A percentile compares a stretch with the other conserved stretches of the same genome.
These are phyloP conservation scores for Anisodus tanguticus DNA, from an alignment of 257 asterid genomes.

Conservation along the genomic window DNA sequence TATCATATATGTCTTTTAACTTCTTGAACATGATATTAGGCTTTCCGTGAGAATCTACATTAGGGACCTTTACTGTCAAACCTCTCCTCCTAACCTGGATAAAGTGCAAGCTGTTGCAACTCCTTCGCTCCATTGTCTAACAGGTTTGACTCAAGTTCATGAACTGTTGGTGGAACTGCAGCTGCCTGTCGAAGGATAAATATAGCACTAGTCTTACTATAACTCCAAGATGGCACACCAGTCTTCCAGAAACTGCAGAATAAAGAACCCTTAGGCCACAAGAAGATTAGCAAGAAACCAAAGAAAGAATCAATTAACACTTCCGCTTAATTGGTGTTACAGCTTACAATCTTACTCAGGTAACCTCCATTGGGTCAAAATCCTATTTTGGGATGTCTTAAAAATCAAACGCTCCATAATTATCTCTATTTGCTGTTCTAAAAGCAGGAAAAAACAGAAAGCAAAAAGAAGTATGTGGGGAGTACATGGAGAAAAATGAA, in stretches of 20 bases:
- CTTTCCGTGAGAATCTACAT: conserved; percentile 46
- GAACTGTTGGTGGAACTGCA: conserved; percentile 23
- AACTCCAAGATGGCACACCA: conserved; percentile 22
- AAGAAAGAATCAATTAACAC: neutral
- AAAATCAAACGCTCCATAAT: neutral
- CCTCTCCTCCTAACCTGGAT: conserved; percentile 57
- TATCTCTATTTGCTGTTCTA: neutral
- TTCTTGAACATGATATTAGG: conserved; percentile 47
- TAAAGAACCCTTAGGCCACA: conserved; percentile 9
- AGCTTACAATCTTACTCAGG: neutral
- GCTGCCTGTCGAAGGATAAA: neutral
- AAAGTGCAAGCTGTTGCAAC: conserved; percentile 51
- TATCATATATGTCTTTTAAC: conserved; percentile 51
- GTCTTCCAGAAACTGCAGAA: conserved; percentile 5
- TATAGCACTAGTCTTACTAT: conserved; percentile 13
- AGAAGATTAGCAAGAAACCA: neutral
- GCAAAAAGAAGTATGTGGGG: neutral
- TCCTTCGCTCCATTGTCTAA: conserved; percentile 55
- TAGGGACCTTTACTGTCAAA: conserved; percentile 46
- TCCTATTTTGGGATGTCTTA: conserved; percentile 21
- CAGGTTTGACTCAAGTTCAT: conserved; percentile 22
- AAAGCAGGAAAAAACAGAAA: neutral
- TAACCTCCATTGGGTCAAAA: neutral
- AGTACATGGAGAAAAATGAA: neutral
- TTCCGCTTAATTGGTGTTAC: neutral